Base-by-base conservation (phyloP, 2,329 filamentous ascomycete species). In the Phialemonium atrogriseum region DNA sequence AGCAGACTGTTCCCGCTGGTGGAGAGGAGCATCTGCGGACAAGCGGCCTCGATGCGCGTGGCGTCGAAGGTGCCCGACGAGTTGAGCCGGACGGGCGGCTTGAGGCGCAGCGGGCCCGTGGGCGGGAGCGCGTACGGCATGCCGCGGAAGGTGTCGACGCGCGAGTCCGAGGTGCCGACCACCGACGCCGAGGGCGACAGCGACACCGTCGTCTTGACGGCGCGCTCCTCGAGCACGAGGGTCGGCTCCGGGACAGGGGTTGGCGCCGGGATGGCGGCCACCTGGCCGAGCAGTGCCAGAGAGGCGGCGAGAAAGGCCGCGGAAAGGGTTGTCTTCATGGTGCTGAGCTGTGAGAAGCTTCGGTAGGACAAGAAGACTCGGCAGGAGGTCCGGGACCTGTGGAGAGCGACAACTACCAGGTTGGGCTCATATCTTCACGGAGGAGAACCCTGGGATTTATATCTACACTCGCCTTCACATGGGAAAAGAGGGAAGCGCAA, bases 51-150 rank as follows among this genome's bases (percentile, higher is more conserved):
- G 12, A 54, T 44, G 0, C 66, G 68, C 0, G 71, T 77, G 1
- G 77, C 80, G 23, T 75, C 65, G 22, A 81, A 62, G 0, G 64
- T 77, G 2, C 80, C 81, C 1, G 64, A 45, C 5, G 60, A 55
- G 6, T 65, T 73, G 11, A 84, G 57, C 7, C 68, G 62, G 47
- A 76, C 67, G 1, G 84, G 84, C 6, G 80, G 78, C 48, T 71
- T 78, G 20, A 91, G 68, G 11, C 84, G 76, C 15, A 85, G 60
- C 4, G 63, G 51, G 0, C 79, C 81, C 0, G 71, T 65, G 0
- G 84, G 84, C 2, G 81, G 69, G 39, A 84, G 63, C 3, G 83
- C 82, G 47, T 77, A 91, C 4, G 83, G 84, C 34, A 91, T 84
- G 14, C 78, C 82, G 34, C 70, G 75, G 59, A 84, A 88, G 16